A percentile compares a stretch with the other conserved stretches of the same genome.
These are phyloP conservation scores for Pterocarpus santalinus DNA, from an alignment of 306 rosid genomes.

Conservation along the genomic window DNA sequence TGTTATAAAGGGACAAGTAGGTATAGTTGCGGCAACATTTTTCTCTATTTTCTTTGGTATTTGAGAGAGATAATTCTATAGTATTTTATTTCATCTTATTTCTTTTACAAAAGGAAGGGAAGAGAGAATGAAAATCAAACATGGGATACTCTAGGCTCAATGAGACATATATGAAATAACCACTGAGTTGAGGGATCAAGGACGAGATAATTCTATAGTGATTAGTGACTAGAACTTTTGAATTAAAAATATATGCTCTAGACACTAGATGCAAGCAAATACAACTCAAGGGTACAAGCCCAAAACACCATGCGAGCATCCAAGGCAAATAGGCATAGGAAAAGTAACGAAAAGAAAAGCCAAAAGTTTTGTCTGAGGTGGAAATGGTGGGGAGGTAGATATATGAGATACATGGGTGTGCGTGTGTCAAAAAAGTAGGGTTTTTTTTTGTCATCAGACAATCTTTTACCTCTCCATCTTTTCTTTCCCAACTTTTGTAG, in stretches of 20 bases:
- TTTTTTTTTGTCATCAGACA: conserved; percentile 57
- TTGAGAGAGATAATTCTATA: too few relatives aligned
- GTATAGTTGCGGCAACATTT: background rate
- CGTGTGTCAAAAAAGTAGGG: conserved; percentile 53
- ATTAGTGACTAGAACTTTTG: conserved; percentile 20
- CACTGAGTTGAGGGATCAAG: background rate
- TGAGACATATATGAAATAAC: too few relatives aligned
- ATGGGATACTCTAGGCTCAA: too few relatives aligned
- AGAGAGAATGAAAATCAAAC: too few relatives aligned
- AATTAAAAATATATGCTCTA: background rate
- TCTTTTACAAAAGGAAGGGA: too few relatives aligned
- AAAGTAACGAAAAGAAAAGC: conserved; percentile 59
- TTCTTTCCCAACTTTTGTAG: conserved; percentile 52
- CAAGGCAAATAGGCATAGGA: conserved; percentile 58
- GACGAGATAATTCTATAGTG: background rate
- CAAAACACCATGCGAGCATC: conserved; percentile 59
- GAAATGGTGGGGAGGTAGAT: conserved; percentile 50
- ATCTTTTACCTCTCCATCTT: conserved; percentile 56
- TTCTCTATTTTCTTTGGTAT: background rate
- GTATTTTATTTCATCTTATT: too few relatives aligned
- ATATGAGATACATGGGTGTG: conserved; percentile 53
- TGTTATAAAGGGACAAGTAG: background rate
- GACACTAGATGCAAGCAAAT: background rate
- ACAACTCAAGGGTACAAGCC: conserved; percentile 18
- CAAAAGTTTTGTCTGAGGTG: conserved; percentile 52